phyloP scores from a whole-genome alignment of 148 eudicot species.

The Silene conica region DNA sequence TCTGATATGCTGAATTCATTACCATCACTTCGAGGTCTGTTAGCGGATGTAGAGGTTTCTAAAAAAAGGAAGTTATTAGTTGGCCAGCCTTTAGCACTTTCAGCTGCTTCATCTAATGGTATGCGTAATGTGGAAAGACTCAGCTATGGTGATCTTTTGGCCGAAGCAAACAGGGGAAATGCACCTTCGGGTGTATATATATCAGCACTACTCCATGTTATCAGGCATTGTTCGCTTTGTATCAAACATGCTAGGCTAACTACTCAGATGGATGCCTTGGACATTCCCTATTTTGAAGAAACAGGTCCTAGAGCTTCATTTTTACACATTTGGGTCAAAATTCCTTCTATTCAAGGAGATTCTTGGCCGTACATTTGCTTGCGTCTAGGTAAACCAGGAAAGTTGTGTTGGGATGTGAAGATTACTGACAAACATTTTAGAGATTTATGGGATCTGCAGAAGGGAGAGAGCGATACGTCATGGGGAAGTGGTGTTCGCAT shows the following conservation, averaged over 20 bases:
- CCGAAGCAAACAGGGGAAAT: slow-evolving; percentile 93
- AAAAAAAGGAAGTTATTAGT: slow-evolving; percentile 55
- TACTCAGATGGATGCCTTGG: slow-evolving; percentile 91
- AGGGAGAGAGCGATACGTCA: slow-evolving; percentile 63
- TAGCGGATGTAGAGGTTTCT: slow-evolving; percentile 29
- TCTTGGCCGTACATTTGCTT: slow-evolving; percentile 85
- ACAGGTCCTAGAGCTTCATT: slow-evolving; percentile 62
- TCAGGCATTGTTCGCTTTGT: slow-evolving; percentile 91
- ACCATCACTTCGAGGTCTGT: slow-evolving; percentile 55
- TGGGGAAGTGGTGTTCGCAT: slow-evolving; percentile 93
- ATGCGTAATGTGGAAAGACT: slow-evolving; percentile 38
- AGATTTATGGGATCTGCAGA: slow-evolving; percentile 97
- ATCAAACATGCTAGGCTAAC: slow-evolving; percentile 93
- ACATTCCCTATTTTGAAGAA: slow-evolving; percentile 86
- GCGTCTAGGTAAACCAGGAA: slow-evolving; percentile 88
- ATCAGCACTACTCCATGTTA: slow-evolving; percentile 80
- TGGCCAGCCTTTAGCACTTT: slow-evolving; percentile 34
- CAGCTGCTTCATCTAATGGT: slow-evolving; percentile 31
- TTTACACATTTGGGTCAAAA: slow-evolving; percentile 81
- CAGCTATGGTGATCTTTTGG: slow-evolving; percentile 72
- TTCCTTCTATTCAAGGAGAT: slow-evolving; percentile 68
- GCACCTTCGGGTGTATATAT: slow-evolving; percentile 69
- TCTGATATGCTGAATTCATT: slow-evolving; percentile 63
- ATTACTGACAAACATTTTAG: slow-evolving; percentile 82
- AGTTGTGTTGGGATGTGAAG: slow-evolving; percentile 97